phyloP scores from a whole-genome alignment of 2,329 filamentous ascomycete genomes.

The Aspergillus persii region DNA sequence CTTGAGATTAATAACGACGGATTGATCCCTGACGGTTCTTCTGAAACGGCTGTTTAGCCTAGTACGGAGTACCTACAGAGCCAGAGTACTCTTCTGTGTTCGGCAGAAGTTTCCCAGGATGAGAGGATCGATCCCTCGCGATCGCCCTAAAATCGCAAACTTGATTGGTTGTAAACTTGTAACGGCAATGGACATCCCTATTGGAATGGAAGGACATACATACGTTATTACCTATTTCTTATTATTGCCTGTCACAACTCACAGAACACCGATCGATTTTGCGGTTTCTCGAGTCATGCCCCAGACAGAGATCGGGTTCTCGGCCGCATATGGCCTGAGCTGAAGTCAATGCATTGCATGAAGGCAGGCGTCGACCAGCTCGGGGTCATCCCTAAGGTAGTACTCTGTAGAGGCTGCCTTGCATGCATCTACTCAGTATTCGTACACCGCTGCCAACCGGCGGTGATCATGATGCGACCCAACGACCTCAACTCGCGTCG shows the following conservation, averaged over 20 bases:
- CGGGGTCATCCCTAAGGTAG: too few species aligned
- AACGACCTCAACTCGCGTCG: too few species aligned
- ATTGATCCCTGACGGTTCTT: too few species aligned
- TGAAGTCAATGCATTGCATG: background rate
- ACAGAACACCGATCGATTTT: background rate
- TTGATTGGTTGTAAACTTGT: background rate
- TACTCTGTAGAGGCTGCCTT: too few species aligned
- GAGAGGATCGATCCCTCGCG: background rate
- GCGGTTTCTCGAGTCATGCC: background rate
- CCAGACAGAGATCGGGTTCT: background rate
- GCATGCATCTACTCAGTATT: background rate
- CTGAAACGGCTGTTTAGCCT: background rate
- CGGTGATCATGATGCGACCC: background rate
- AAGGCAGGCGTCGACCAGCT: background rate
- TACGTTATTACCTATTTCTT: too few species aligned
- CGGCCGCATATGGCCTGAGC: background rate
- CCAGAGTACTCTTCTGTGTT: background rate
- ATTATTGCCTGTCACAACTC: background rate
- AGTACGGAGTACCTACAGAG: too few species aligned
- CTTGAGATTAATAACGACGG: background rate
- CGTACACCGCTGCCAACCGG: background rate
- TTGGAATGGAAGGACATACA: too few species aligned
- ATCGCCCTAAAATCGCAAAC: conserved; percentile 7
- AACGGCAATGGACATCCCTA: too few species aligned
- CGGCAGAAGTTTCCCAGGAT: background rate